These are phyloP conservation scores for Xylaria sp. DNA, from an alignment of 2,329 filamentous ascomycete species.

Conservation along the genomic window DNA sequence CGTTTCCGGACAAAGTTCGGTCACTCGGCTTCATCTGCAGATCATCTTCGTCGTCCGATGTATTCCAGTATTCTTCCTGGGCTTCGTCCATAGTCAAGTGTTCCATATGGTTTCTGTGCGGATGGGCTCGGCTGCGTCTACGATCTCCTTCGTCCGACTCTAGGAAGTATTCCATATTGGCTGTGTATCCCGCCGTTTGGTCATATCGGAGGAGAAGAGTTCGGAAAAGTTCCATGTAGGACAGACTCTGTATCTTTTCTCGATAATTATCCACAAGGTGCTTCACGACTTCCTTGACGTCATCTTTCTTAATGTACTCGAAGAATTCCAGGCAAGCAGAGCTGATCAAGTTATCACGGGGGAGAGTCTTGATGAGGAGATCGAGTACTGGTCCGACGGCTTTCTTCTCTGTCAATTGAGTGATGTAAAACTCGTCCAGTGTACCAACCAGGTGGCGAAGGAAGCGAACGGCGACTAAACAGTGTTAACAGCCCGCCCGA, in stretches of 20 bases:
- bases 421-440: constrained; percentile 87
- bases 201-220: constrained; percentile 73
- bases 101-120: constrained; percentile 60
- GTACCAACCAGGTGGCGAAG: constrained; percentile 81
- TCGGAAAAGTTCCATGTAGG: constrained; percentile 80
- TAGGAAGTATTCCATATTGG: constrained; percentile 64
- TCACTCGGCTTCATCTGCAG: constrained; percentile 33
- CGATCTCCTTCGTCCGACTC: constrained; percentile 58
- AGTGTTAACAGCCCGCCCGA: constrained; percentile 11
- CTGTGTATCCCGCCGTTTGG: constrained; percentile 63
- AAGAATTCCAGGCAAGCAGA: constrained; percentile 94
- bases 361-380: constrained; percentile 78
- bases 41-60: constrained; percentile 80
- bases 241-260: constrained; percentile 68
- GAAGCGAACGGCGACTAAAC: constrained; percentile 78
- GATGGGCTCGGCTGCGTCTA: constrained; percentile 33
- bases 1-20: constrained; percentile 49
- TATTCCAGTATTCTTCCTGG: constrained; percentile 93
- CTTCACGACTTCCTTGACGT: constrained; percentile 72
- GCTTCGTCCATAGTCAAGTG: constrained; percentile 68
- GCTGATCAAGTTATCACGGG: constrained; percentile 86
- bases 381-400: constrained; percentile 81
- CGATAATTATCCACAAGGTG: constrained; percentile 82
- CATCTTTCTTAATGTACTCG: constrained; percentile 79
- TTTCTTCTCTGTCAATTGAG: constrained; percentile 73